Conservation (phyloP, 1,284 basidiomycete species). For the Prillingera fragicola region DNA sequence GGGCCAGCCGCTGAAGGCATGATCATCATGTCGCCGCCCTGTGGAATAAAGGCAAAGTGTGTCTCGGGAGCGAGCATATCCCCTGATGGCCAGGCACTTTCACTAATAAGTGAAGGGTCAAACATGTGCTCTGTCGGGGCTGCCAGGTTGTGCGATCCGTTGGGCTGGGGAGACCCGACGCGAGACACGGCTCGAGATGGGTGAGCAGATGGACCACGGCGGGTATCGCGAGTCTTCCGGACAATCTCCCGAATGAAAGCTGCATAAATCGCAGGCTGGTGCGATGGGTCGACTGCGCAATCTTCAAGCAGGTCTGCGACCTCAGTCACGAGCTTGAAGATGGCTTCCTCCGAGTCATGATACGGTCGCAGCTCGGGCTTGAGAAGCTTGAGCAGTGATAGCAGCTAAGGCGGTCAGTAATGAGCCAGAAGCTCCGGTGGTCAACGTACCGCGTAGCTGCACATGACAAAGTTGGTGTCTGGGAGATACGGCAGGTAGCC, state of each 20-base stretch:
- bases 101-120: conserved; percentile 36
- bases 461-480: conserved; percentile 87
- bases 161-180: conserved; percentile 9
- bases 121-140: conserved; percentile 20
- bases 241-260: conserved; percentile 69
- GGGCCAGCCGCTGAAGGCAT: conserved; percentile 43
- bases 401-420: conserved; percentile 53
- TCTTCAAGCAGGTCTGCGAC: conserved; percentile 72
- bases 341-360: conserved; percentile 37
- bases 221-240: conserved; percentile 47
- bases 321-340: conserved; percentile 53
- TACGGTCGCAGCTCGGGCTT: conserved; percentile 45
- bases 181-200: conserved; percentile 15
- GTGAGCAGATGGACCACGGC: conserved; percentile 13
- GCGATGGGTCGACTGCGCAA: conserved; percentile 65
- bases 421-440: neutral
- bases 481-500: conserved; percentile 78
- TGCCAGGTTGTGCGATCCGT: neutral
- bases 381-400: conserved; percentile 76
- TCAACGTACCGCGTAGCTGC: conserved; percentile 58
- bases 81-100: conserved; percentile 30
- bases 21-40: conserved; percentile 47
- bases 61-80: conserved; percentile 27
- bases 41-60: conserved; percentile 43
- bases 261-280: conserved; percentile 81